phyloP scores from a whole-genome alignment of 352 stramenopile genomes.

The Achlya hypogyna region DNA sequence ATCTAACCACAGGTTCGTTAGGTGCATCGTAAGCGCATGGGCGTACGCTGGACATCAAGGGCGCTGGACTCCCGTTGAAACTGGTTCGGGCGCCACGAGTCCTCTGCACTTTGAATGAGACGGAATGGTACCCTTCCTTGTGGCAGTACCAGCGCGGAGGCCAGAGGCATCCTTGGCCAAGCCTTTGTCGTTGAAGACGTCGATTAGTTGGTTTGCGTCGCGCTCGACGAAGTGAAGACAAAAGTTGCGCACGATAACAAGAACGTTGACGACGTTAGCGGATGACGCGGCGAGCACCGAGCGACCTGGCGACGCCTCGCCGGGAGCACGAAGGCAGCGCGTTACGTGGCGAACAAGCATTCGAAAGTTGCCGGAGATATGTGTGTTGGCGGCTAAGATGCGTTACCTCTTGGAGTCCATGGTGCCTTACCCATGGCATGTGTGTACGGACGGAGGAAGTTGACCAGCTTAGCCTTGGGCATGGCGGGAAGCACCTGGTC shows the following conservation, averaged over 20 bases:
- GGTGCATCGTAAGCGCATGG: neutral
- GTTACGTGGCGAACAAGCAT: conserved; percentile 41
- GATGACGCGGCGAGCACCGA: conserved; percentile 34
- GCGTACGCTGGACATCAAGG: too few relatives aligned
- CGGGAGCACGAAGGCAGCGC: neutral
- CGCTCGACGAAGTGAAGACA: conserved; percentile 60
- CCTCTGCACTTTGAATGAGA: too few relatives aligned
- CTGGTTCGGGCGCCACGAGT: too few relatives aligned
- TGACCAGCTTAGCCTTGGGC: conserved; percentile 45
- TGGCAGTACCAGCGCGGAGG: neutral
- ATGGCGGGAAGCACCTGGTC: conserved; percentile 39
- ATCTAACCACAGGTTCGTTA: neutral
- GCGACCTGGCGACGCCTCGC: neutral
- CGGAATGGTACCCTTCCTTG: too few relatives aligned
- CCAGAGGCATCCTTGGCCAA: neutral
- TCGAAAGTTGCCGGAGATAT: conserved; percentile 64
- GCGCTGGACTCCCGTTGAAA: too few relatives aligned
- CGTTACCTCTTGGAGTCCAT: neutral
- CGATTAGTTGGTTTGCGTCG: conserved; percentile 49
- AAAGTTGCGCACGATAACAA: conserved; percentile 69
- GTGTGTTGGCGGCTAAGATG: conserved; percentile 45
- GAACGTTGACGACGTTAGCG: conserved; percentile 47
- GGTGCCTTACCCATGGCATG: conserved; percentile 40
- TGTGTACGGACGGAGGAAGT: conserved; percentile 52
- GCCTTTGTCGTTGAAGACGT: conserved; percentile 17